Percentiles rank a stretch among this genome's conserved stretches.
phyloP scores from a whole-genome alignment of 495 filamentous ascomycete genomes.

The Talaromyces liani region DNA sequence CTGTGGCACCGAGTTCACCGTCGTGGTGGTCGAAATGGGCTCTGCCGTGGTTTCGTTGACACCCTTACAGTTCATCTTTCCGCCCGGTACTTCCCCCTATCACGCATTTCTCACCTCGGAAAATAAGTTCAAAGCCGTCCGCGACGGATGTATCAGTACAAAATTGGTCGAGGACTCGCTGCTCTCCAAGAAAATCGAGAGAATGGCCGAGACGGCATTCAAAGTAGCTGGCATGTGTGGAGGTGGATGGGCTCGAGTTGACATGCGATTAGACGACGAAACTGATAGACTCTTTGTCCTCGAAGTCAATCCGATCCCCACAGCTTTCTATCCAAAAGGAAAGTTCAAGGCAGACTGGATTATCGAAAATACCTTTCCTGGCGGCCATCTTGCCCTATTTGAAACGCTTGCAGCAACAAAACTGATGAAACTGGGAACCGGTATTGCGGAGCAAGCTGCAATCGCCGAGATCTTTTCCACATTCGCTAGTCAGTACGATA shows the following conservation, averaged over 20 bases:
- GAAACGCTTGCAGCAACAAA: slow-evolving; percentile 10
- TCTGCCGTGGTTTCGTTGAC: slow-evolving; percentile 6
- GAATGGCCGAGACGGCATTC: slow-evolving; percentile 2
- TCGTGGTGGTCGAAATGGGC: slow-evolving; percentile 9
- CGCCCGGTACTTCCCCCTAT: not conserved
- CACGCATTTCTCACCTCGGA: slow-evolving; percentile 5
- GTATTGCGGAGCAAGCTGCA: not conserved
- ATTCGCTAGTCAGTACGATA: slow-evolving; percentile 1
- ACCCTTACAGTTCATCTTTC: slow-evolving; percentile 7
- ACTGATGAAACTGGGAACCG: slow-evolving; percentile 7
- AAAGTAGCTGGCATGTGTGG: slow-evolving; percentile 7
- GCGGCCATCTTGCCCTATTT: slow-evolving; percentile 9
- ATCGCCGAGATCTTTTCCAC: not conserved
- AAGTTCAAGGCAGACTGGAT: not conserved
- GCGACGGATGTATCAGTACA: not conserved
- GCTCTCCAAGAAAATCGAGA: not conserved
- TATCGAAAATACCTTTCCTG: slow-evolving; percentile 5
- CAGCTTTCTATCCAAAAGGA: too few species aligned
- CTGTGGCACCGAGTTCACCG: not conserved
- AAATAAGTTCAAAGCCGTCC: slow-evolving; percentile 8
- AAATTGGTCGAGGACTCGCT: slow-evolving; percentile 3
- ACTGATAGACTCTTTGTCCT: not conserved
- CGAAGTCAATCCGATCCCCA: not conserved
- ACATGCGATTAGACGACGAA: not conserved
- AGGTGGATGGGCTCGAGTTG: slow-evolving; percentile 4